Base-by-base conservation (phyloP, 2,329 filamentous ascomycete genomes). In the Nemania sp. region DNA sequence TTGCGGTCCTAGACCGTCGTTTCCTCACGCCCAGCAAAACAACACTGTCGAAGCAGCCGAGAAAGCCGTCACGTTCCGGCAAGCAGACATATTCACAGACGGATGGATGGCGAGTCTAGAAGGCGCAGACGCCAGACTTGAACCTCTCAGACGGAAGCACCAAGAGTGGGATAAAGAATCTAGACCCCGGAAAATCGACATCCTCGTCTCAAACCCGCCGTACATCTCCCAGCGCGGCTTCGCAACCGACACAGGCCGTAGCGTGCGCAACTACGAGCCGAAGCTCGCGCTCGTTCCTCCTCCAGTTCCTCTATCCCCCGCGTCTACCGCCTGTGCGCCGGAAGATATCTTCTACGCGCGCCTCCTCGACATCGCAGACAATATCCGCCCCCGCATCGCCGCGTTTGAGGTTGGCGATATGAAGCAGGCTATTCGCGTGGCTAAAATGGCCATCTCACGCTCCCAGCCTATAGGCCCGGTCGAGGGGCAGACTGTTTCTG, bases 161-260 rank as follows among this genome's bases (percentile, higher is more conserved):
- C 4, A 26, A 24, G 35, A 67, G 15, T 6, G 13, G 18, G 3
- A 43, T 1, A 15, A 24, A 11, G 45, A 29, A 15, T 3, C 11
- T 11, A 5, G 35, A 41, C 6, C 18, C 2, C 18, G 43, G 4
- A 41, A 18, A 56, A 61, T 86, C 78, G 90, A 97, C 69, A 81
- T 98, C 3, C 80, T 99, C 1, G 87, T 96, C 41, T 92, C 92
- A 1, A 99, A 99, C 75, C 96, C 96, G 18, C 96, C 96, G 0
- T 98, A 98, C 78, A 90, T 98, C 58, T 97, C 94, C 1, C 81
- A 84, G 0, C 72, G 77, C 45, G 87, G 87, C 7, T 94, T 92
- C 74, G 80, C 84, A 45, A 85, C 80, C 45, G 87, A 88, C 20
- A 94, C 91, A 0, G 83, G 86, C 1, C 87, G 89, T 27, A 95